phyloP scores from a whole-genome alignment of 345 rosid genomes.

The Excoecaria agallocha region DNA sequence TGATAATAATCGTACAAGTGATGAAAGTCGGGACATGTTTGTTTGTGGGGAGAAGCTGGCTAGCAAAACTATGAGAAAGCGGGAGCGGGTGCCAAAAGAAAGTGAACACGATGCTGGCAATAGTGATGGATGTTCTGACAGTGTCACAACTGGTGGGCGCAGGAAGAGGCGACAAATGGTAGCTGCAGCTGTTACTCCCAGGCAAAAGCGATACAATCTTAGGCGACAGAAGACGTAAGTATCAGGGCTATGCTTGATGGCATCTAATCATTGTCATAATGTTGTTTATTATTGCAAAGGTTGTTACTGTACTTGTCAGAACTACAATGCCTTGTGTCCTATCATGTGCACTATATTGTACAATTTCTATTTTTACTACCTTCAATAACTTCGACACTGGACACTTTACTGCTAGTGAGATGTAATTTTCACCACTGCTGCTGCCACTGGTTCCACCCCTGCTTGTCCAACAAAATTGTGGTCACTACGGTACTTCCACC shows the following conservation, averaged over 20 bases:
- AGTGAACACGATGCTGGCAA: conserved; percentile 55
- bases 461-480: background rate
- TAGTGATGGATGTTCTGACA: conserved; percentile 63
- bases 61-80: conserved; percentile 46
- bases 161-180: conserved; percentile 59
- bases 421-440: background rate
- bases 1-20: conserved; percentile 20
- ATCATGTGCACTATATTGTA: background rate
- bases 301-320: background rate
- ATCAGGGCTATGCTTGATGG: conserved; percentile 7
- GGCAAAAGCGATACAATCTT: conserved; percentile 72
- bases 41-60: conserved; percentile 34
- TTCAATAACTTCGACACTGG: background rate
- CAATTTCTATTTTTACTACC: background rate
- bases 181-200: conserved; percentile 44
- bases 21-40: conserved; percentile 36
- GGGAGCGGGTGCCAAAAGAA: conserved; percentile 45
- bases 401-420: background rate
- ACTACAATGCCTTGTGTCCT: background rate
- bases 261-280: background rate
- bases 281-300: background rate
- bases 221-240: conserved; percentile 71
- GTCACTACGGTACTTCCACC: too few relatives aligned
- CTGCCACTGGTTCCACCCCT: background rate
- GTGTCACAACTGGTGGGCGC: conserved; percentile 56